Percentiles rank a stretch among this genome's conserved stretches.
Conservation (phyloP, 2,329 filamentous ascomycete genomes). For the Phyllachora maydis region DNA sequence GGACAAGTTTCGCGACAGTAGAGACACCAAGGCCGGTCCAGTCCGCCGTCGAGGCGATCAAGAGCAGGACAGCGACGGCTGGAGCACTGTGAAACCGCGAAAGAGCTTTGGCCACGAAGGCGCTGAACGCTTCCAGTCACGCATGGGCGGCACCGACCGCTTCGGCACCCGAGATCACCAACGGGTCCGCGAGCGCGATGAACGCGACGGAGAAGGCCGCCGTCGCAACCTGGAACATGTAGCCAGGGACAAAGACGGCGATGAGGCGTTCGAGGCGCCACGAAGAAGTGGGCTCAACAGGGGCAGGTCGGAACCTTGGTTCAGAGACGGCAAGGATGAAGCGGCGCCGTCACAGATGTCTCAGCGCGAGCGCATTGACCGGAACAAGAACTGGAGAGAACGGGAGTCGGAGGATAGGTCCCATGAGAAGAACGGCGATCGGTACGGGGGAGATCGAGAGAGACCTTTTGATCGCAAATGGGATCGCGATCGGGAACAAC, state of each 20-base stretch:
- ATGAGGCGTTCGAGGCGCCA: constrained; percentile 27
- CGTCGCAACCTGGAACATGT: constrained; percentile 9
- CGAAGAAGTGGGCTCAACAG: constrained; percentile 45
- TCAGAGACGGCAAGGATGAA: constrained; percentile 27
- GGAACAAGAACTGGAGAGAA: constrained; percentile 40
- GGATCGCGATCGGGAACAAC: constrained; percentile 32
- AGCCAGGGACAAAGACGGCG: constrained; percentile 23
- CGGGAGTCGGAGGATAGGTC: constrained; percentile 19
- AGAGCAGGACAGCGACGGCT: constrained; percentile 50
- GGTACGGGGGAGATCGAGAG: constrained; percentile 21
- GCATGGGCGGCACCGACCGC: constrained; percentile 33
- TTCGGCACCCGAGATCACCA: constrained; percentile 29
- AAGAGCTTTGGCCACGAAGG: constrained; percentile 56
- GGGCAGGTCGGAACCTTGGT: constrained; percentile 56
- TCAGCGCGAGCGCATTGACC: constrained; percentile 33
- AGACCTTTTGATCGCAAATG: no score
- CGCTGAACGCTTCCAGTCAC: constrained; percentile 47
- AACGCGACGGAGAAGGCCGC: constrained; percentile 10
- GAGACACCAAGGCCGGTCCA: constrained; percentile 22
- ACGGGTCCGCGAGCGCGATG: constrained; percentile 28
- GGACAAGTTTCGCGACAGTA: constrained; percentile 24
- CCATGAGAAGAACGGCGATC: constrained; percentile 15
- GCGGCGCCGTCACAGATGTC: constrained; percentile 16
- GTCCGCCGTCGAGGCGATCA: constrained; percentile 33
- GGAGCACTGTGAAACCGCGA: constrained; percentile 53